Evolutionary conservation across 2,329 filamentous ascomycete genomes (phyloP), one percentile per base, ranked within the genome.

Genomic region (Colletotrichum trifolii): DNA sequence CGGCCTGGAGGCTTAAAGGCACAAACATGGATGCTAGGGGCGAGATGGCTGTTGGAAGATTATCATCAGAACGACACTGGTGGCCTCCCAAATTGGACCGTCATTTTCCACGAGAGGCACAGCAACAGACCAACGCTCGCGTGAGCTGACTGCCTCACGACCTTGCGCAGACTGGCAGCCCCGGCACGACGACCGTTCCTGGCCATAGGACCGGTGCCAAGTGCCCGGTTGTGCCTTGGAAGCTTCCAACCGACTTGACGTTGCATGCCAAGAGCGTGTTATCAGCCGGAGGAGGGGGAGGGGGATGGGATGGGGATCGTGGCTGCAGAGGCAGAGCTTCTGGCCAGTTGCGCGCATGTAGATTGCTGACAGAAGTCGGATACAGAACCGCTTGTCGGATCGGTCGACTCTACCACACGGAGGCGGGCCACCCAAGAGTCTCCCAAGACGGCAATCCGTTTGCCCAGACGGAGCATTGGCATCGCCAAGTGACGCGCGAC

Each of bases 361-460:
- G 25, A 25, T 25, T 25, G 25, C 25, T 25, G 25, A 25, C 25
- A 25, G 25, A 25, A 25, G 3, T 25, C 25, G 25, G 25, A 25
- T 25, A 25, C 25, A 25, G 25, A 25, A 25, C 25, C 25, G 25
- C 25, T 5, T 25, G 25, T 25, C 25, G 25, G 25, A 25, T 25
- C 25, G 25, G 25, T 4, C 25, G 25, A 25, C 25, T 25, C 25
- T 25, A 25, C 25, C 25, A 5, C 25, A 25, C 25, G 25, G 25
- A 25, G 25, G 25, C 25, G 13, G 13, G 11, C 13, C 11, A 35
- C 34, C 62, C 58, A 63, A 63, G 53, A 54, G 47, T 53, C 45
- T 53, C 43, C 63, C 63, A 66, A 66, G 63, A 48, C 63, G 63
- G 63, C 53, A 63, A 33, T 36, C 47, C 57, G 52, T 56, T 56